These are phyloP conservation scores for Nitzschia palea DNA, from an alignment of 108 stramenopile genomes.

Conservation along the genomic window DNA sequence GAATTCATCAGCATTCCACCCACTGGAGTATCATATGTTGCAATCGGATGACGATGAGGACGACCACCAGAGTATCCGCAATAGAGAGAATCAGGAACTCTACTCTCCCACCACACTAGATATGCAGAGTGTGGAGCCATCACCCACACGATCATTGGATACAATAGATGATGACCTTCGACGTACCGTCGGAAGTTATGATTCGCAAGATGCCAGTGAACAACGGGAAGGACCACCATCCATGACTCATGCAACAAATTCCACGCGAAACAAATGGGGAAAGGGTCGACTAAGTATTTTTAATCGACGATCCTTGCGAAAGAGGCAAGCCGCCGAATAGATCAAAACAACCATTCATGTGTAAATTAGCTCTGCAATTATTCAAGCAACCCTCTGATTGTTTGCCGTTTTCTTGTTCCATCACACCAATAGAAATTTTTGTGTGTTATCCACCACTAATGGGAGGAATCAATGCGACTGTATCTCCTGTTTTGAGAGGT, in stretches of 20 bases:
- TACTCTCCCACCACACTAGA: slow-evolving; percentile 26
- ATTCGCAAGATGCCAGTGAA: slow-evolving; percentile 10
- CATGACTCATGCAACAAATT: background rate
- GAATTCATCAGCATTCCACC: background rate
- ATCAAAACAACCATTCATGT: too few species aligned
- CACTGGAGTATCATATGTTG: background rate
- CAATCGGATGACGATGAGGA: slow-evolving; percentile 1
- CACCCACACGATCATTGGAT: background rate
- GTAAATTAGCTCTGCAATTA: too few species aligned
- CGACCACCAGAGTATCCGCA: too few species aligned
- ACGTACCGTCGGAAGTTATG: slow-evolving; percentile 33
- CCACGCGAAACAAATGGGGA: background rate
- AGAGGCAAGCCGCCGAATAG: slow-evolving; percentile 9
- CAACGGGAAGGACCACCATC: slow-evolving; percentile 15
- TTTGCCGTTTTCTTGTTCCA: too few species aligned
- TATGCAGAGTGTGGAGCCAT: slow-evolving; percentile 20
- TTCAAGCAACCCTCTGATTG: too few species aligned
- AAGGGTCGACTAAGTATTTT: slow-evolving; percentile 3
- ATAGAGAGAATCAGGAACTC: slow-evolving; percentile 15
- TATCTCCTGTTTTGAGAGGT: slow-evolving; percentile 69
- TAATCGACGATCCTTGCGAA: slow-evolving; percentile 1
- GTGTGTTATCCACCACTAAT: slow-evolving; percentile 68
- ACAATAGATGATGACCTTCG: slow-evolving; percentile 25
- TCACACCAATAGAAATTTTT: too few species aligned
- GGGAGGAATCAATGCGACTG: slow-evolving; percentile 84